Conservation (phyloP, 345 rosid species). For the Pseudoturritis turrita region DNA sequence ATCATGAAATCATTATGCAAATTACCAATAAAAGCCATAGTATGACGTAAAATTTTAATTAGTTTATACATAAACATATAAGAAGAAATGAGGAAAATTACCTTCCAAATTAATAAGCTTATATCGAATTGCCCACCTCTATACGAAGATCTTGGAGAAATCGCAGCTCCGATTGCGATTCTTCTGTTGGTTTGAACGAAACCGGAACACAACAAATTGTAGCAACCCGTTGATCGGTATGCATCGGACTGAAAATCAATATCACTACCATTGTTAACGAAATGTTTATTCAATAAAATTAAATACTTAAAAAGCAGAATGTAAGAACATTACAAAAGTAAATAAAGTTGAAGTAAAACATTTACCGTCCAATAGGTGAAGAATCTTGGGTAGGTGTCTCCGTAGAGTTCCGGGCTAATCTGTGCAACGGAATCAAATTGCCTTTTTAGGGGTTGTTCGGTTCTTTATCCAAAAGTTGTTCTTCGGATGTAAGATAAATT, state of each 20-base stretch:
- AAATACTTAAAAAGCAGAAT: not conserved
- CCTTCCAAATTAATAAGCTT: constrained; percentile 96
- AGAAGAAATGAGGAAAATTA: constrained; percentile 20
- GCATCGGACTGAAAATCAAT: constrained; percentile 68
- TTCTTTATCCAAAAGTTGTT: too few species aligned
- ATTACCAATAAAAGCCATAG: not conserved
- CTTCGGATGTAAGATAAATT: too few species aligned
- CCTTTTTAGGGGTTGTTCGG: not conserved
- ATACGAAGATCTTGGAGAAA: constrained; percentile 88
- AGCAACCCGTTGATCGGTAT: constrained; percentile 94
- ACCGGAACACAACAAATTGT: constrained; percentile 91
- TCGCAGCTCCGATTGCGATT: constrained; percentile 95
- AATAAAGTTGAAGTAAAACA: not conserved
- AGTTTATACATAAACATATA: not conserved
- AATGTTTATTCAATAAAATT: constrained; percentile 2
- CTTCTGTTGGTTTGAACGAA: constrained; percentile 82
- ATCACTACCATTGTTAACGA: constrained; percentile 13
- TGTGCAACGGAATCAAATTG: constrained; percentile 30
- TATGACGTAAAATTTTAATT: not conserved
- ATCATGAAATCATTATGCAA: not conserved
- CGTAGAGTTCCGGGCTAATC: constrained; percentile 97
- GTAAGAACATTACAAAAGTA: not conserved
- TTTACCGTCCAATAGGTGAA: constrained; percentile 98
- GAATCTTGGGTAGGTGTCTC: constrained; percentile 91
- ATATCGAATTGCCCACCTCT: constrained; percentile 91